Conservation (phyloP, 2,329 filamentous ascomycete genomes). For the Penicillium sp. region DNA sequence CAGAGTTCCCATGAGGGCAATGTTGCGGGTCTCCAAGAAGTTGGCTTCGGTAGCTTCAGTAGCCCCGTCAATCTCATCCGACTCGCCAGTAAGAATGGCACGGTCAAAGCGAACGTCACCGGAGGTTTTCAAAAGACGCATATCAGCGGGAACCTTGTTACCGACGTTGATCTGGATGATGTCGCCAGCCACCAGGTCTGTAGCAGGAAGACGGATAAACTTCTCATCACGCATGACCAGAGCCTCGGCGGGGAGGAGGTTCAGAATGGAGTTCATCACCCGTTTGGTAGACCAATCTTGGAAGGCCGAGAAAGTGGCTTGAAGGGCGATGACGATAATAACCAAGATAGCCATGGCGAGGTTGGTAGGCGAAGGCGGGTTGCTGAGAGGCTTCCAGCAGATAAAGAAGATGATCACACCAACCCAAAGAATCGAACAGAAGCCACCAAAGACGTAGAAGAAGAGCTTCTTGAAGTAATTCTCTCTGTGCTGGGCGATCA, state of each 20-base stretch:
- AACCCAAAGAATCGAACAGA: constrained; percentile 74
- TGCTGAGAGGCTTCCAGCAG: constrained; percentile 75
- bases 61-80: constrained; percentile 68
- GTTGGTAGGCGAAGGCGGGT: constrained; percentile 73
- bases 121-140: constrained; percentile 72
- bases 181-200: constrained; percentile 76
- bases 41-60: constrained; percentile 72
- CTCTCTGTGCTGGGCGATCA: constrained; percentile 69
- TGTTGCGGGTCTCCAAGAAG: constrained; percentile 78
- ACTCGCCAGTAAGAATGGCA: constrained; percentile 75
- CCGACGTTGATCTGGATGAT: constrained; percentile 72
- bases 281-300: constrained; percentile 78
- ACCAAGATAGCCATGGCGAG: constrained; percentile 75
- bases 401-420: constrained; percentile 76
- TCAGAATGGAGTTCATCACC: constrained; percentile 80
- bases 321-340: constrained; percentile 71
- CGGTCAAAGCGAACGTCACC: constrained; percentile 76
- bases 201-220: constrained; percentile 58
- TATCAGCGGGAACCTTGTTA: constrained; percentile 76
- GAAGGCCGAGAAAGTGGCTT: constrained; percentile 72
- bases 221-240: constrained; percentile 68
- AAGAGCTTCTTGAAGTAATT: constrained; percentile 65
- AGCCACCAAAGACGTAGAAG: constrained; percentile 78
- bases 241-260: constrained; percentile 75
- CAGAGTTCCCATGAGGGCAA: constrained; percentile 78